Evolutionary conservation across 495 filamentous ascomycete genomes (phyloP), one percentile per base, ranked within the genome.

Genomic region (Pyrenula massariospora): DNA sequence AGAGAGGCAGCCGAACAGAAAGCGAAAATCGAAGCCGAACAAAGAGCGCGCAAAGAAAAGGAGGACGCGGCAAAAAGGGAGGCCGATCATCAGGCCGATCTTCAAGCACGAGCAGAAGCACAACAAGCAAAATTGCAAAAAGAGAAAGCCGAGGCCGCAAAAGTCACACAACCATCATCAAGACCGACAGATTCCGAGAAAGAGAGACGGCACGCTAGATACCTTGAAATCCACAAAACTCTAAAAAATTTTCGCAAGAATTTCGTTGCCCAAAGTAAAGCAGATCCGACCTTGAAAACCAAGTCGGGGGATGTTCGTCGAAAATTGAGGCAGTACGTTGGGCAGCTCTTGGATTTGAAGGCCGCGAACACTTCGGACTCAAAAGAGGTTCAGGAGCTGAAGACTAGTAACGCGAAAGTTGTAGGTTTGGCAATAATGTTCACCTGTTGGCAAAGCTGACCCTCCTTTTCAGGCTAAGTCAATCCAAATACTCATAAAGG

Each of bases 251-350:
- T 95, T 55, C 79, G 91, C 12, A 76, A 76, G 31, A 76, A 73
- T 19, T 69, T 87, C 54, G 64, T 62, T 1, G 68, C 81, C 10
- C 54, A 68, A 48, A 65, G 60, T 25, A 79, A 79, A 57, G 69
- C 78, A 59, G 73, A 82, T 25, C 73, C 75, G 2, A 57, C 61
- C 0, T 69, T 90, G 23, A 92, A 90, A 60, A 65, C 72, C 25
- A 71, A 76, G 1, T 79, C 89, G 70, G 88, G 89, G 25, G 84
- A 89, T 51, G 83, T 88, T 77, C 76, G 90, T 12, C 79, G 91
- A 48, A 74, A 80, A 2, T 81, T 95, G 52, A 79, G 73, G 19
- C 87, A 84, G 63, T 82, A 73, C 20, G 73, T 91, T 47, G 89
- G 90, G 1, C 87, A 94, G 62, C 66, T 95, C 24, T 87, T 81